phyloP scores from a whole-genome alignment of 2,329 filamentous ascomycete genomes.

The Aspergillus pseudoviridinutans region DNA sequence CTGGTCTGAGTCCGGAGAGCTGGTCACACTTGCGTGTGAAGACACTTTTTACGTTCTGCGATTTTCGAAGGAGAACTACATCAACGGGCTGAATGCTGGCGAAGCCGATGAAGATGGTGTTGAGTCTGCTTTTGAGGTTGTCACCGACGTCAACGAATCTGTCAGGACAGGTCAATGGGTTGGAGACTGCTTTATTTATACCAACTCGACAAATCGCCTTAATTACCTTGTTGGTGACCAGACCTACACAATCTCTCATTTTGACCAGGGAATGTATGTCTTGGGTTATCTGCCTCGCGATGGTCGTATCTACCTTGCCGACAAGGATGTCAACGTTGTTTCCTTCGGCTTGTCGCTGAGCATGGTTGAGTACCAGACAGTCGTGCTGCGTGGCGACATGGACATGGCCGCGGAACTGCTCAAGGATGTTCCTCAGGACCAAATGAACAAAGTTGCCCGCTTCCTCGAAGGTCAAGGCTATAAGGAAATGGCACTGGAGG shows the following conservation, averaged over 20 bases:
- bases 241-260: slow-evolving; percentile 95
- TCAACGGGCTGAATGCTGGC: slow-evolving; percentile 76
- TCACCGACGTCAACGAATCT: slow-evolving; percentile 90
- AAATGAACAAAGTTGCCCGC: slow-evolving; percentile 96
- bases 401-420: slow-evolving; percentile 85
- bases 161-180: slow-evolving; percentile 97
- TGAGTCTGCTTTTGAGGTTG: slow-evolving; percentile 91
- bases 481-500: slow-evolving; percentile 90
- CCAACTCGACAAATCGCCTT: slow-evolving; percentile 89
- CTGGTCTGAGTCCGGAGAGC: slow-evolving; percentile 95
- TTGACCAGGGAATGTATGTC: slow-evolving; percentile 91
- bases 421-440: slow-evolving; percentile 77
- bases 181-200: slow-evolving; percentile 98
- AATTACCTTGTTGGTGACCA: slow-evolving; percentile 98
- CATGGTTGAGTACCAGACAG: slow-evolving; percentile 93
- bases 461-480: slow-evolving; percentile 97
- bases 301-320: slow-evolving; percentile 88
- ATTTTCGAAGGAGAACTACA: slow-evolving; percentile 84
- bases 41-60: slow-evolving; percentile 93
- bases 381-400: slow-evolving; percentile 90
- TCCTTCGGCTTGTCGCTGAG: slow-evolving; percentile 88
- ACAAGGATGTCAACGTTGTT: slow-evolving; percentile 90
- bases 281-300: slow-evolving; percentile 94
- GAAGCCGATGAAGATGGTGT: slow-evolving; percentile 87
- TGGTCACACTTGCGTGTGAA: slow-evolving; percentile 88